Base-by-base conservation (phyloP, 2,329 filamentous ascomycete species). In the Hymenoscyphus linearis region DNA sequence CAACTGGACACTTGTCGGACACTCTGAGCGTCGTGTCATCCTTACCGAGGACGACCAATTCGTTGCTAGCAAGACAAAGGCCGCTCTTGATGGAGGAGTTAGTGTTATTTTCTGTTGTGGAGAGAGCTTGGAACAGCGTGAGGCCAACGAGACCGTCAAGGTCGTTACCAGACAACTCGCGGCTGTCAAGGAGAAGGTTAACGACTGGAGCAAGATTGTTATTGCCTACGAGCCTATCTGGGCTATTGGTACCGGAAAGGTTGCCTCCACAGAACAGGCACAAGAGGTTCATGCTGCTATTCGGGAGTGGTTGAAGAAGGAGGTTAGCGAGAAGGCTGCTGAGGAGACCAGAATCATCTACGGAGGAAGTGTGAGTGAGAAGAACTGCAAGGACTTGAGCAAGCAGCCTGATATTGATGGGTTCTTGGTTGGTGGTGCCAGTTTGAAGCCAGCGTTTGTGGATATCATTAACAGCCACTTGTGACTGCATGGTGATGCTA, bases 171-270 rank as follows among this genome's bases (percentile, higher is more conserved):
- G 79, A 68, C 95, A 99, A 83, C 85, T 99, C 71, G 84, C 86
- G 66, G 92, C 92, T 67, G 90, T 93, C 67, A 85, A 85, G 60
- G 87, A 92, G 76, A 82, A 89, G 81, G 80, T 91, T 74, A 80
- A 85, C 71, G 90, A 96, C 80, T 99, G 95, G 95, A 85, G 82
- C 73, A 95, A 95, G 82, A 85, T 99, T 67, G 95, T 99, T 75
- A 85, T 99, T 73, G 95, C 95, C 73, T 99, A 99, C 79, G 95
- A 99, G 85, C 95, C 95, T 73, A 96, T 99, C 82, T 99, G 95
- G 93, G 92, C 86, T 75, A 89, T 87, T 70, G 93, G 93, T 70
- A 98, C 95, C 68, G 95, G 95, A 77, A 96, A 95, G 82, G 91
- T 96, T 68, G 91, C 91, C 70, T 89, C 87, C 66, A 92, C 87